Evolutionary conservation across 2,329 filamentous ascomycete genomes (phyloP), one percentile per base, ranked within the genome.

Genomic region (Septoria petroselini): DNA sequence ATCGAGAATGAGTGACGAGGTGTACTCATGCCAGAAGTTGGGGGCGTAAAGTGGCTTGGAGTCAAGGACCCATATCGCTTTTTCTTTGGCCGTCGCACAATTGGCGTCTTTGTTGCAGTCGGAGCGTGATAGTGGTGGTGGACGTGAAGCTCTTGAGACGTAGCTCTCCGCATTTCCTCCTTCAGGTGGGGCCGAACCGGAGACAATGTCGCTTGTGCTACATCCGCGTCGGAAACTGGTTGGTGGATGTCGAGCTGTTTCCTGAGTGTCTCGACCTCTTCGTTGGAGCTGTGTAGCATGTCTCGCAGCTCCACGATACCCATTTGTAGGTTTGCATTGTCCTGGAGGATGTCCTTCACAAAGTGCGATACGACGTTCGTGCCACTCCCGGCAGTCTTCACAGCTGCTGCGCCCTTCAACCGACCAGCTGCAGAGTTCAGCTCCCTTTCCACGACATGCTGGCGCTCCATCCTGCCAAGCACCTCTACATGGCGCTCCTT

Each of bases 271-370:
- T 95, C 89, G 2, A 97, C 93, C 70, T 98, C 91, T 62, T 95
- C 88, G 63, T 97, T 95, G 2, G 91, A 95, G 65, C 82, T 90
- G 62, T 89, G 80, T 17, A 98, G 77, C 82, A 98, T 84, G 66
- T 95, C 91, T 14, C 91, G 80, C 40, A 98, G 73, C 71, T 98
- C 93, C 44, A 91, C 82, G 52, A 97, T 94, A 12, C 90, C 90
- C 55, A 93, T 79, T 68, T 98, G 93, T 37, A 98, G 74, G 60
- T 89, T 95, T 7, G 91, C 89, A 65, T 98, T 98, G 68, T 98
- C 93, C 63, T 95, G 85, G 14, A 98, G 75, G 48, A 98, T 87
- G 67, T 97, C 93, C 59, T 91, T 89, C 48, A 98, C 93, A 61
- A 98, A 97, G 65, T 94, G 88, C 15, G 88, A 91, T n/a, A 97